Evolutionary conservation across 202 grass and related monocot genomes (phyloP).

Genomic region (Musa balbisiana): DNA sequence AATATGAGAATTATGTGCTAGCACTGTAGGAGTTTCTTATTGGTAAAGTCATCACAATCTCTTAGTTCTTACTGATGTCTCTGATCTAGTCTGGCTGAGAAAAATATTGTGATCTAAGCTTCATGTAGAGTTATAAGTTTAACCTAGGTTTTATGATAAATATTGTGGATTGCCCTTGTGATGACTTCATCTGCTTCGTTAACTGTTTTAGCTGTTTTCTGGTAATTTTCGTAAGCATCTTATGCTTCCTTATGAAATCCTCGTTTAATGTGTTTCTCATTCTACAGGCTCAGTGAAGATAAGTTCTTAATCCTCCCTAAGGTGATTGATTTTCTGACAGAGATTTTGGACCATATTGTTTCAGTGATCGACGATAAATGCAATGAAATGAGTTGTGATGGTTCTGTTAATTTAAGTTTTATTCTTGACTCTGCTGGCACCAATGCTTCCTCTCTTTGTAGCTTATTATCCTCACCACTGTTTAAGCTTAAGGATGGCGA

Average conservation of each 20-base stretch:
- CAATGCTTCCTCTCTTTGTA: slow-evolving; percentile 47
- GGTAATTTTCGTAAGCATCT: not conserved
- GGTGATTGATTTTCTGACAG: slow-evolving; percentile 40
- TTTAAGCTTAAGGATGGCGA: slow-evolving; percentile 42
- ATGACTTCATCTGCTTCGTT: too few relatives aligned
- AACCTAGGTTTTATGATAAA: too few relatives aligned
- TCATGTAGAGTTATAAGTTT: too few relatives aligned
- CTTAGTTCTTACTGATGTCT: not conserved
- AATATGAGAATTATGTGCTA: not conserved
- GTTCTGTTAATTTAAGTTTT: slow-evolving; percentile 39
- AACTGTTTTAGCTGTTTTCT: too few relatives aligned
- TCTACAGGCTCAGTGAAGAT: slow-evolving; percentile 52
- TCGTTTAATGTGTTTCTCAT: slow-evolving; percentile 4
- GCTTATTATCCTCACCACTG: slow-evolving; percentile 55
- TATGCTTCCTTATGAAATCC: not conserved
- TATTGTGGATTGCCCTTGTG: too few relatives aligned
- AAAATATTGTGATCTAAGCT: not conserved
- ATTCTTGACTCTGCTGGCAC: slow-evolving; percentile 46
- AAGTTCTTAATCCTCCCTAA: slow-evolving; percentile 41
- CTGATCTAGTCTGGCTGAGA: not conserved
- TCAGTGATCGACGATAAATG: slow-evolving; percentile 54
- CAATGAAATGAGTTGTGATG: slow-evolving; percentile 41
- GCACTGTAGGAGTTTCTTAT: not conserved
- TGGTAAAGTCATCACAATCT: not conserved
- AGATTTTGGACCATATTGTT: slow-evolving; percentile 51